Conservation (phyloP, 345 rosid species). For the Gossypioides kirkii region DNA sequence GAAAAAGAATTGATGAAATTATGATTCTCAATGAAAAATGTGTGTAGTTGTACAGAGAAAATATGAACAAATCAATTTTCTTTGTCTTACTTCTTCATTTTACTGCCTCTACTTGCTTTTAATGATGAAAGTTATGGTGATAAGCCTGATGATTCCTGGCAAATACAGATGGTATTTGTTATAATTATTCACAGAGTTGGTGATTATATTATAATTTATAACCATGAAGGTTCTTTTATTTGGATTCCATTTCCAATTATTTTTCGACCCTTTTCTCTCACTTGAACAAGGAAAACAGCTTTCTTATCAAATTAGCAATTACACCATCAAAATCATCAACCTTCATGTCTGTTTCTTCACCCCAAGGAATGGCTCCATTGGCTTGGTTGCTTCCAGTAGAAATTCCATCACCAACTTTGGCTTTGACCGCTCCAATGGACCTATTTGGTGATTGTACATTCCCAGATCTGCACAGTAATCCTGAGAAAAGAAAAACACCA, state of each 20-base stretch:
- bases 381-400: slow-evolving; percentile 55
- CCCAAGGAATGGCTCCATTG: slow-evolving; percentile 61
- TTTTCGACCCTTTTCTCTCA: slow-evolving; percentile 23
- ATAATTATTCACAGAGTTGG: not conserved
- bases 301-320: slow-evolving; percentile 25
- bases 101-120: not conserved
- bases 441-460: slow-evolving; percentile 48
- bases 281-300: slow-evolving; percentile 33
- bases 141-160: not conserved
- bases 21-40: too few relatives aligned
- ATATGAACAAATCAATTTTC: too few relatives aligned
- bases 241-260: slow-evolving; percentile 20
- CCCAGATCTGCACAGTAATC: slow-evolving; percentile 36
- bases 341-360: slow-evolving; percentile 55
- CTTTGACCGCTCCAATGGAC: slow-evolving; percentile 42
- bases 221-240: not conserved
- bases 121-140: too few relatives aligned
- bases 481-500: slow-evolving; percentile 8
- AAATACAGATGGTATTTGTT: not conserved
- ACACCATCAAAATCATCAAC: slow-evolving; percentile 37
- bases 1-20: not conserved
- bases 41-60: too few relatives aligned
- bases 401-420: slow-evolving; percentile 41
- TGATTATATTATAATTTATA: not conserved
- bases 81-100: not conserved